These are phyloP conservation scores for Quercus lobata DNA, from an alignment of 331 rosid species.

Conservation along the genomic window DNA sequence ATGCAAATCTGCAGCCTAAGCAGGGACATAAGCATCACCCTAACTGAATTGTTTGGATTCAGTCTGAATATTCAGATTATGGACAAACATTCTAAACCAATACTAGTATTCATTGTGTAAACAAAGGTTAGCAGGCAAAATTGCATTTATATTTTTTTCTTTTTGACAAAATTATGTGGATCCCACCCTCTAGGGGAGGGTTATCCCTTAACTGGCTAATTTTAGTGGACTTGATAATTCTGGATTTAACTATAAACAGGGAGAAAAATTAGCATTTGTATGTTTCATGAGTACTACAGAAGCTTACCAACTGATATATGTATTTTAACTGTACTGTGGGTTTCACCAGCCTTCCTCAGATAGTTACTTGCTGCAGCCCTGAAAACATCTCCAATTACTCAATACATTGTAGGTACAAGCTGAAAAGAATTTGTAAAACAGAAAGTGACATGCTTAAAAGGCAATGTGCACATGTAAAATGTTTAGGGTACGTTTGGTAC, in stretches of 20 bases:
- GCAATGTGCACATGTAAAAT: too few relatives aligned
- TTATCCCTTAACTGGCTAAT: neutral
- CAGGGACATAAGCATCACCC: neutral
- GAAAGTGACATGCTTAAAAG: neutral
- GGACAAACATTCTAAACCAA: neutral
- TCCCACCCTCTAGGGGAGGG: neutral
- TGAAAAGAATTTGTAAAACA: neutral
- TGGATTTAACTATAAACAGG: neutral
- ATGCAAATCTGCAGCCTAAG: neutral
- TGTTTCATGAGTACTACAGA: neutral
- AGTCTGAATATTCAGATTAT: neutral
- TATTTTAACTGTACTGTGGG: constrained; percentile 73
- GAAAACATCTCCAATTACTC: constrained; percentile 20
- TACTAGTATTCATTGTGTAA: neutral
- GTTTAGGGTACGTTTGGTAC: neutral
- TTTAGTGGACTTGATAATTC: neutral
- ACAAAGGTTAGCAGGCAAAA: neutral
- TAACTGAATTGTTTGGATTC: neutral
- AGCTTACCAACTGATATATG: constrained; percentile 68
- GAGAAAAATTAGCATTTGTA: neutral
- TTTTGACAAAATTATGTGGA: neutral
- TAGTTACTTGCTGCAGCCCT: constrained; percentile 72
- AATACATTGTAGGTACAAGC: neutral
- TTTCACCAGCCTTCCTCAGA: constrained; percentile 79
- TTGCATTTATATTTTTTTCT: neutral